A percentile compares a stretch with the other conserved stretches of the same genome.
These are phyloP conservation scores for Trypanosoma platydactyli DNA, from an alignment of 208 protist species.

Conservation along the genomic window DNA sequence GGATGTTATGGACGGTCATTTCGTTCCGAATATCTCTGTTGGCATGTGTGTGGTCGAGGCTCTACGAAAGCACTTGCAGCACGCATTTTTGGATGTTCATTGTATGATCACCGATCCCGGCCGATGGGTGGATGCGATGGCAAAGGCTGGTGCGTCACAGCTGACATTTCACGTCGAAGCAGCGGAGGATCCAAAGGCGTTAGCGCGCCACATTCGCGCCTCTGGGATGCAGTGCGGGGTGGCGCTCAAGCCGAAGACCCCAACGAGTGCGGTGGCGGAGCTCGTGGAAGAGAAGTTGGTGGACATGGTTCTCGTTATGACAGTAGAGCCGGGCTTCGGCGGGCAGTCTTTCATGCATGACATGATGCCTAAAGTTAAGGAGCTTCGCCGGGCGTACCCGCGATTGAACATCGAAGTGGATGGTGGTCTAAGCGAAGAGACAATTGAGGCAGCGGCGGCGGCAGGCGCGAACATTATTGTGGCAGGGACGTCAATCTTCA, in stretches of 20 bases:
- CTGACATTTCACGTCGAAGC: conserved; percentile 97
- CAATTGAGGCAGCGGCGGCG: conserved; percentile 90
- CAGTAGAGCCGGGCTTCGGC: conserved; percentile 99
- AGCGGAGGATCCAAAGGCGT: conserved; percentile 40
- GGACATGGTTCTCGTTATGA: conserved; percentile 98
- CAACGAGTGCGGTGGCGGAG: conserved; percentile 48
- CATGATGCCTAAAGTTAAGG: conserved; percentile 96
- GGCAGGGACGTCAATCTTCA: conserved; percentile 97
- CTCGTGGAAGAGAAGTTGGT: conserved; percentile 87
- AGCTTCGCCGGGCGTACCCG: conserved; percentile 82
- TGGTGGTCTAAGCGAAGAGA: conserved; percentile 95
- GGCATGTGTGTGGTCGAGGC: conserved; percentile 93
- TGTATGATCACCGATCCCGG: conserved; percentile 95
- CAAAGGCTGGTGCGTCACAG: conserved; percentile 86
- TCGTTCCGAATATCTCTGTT: conserved; percentile 97
- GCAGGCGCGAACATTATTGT: conserved; percentile 99
- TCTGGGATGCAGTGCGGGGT: conserved; percentile 93
- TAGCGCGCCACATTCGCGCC: conserved; percentile 69
- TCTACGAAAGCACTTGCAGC: conserved; percentile 77
- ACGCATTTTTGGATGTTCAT: conserved; percentile 95
- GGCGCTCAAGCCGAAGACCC: conserved; percentile 96
- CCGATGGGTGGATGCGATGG: conserved; percentile 87
- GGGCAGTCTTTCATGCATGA: conserved; percentile 98
- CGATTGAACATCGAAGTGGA: conserved; percentile 98
- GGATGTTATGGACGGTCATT: conserved; percentile 98